These are phyloP conservation scores for Stagonosporopsis tanaceti DNA, from an alignment of 2,329 filamentous ascomycete species.

Conservation along the genomic window DNA sequence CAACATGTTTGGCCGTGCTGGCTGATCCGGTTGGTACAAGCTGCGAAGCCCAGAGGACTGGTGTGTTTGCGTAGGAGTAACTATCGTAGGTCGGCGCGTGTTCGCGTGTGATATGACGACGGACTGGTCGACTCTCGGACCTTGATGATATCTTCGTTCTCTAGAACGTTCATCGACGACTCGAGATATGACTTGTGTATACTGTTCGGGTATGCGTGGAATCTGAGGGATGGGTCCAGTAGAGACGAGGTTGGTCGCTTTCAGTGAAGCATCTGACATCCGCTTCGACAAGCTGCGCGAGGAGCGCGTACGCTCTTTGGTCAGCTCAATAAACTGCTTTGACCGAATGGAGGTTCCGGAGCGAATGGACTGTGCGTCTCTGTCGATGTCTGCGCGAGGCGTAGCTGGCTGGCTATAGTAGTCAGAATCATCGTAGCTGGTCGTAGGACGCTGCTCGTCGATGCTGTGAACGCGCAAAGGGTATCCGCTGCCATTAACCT, in stretches of 20 bases:
- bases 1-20: conserved; percentile 14
- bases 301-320: conserved; percentile 34
- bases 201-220: conserved; percentile 31
- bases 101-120: conserved; percentile 1
- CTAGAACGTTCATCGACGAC: conserved; percentile 17
- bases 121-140: neutral
- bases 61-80: conserved; percentile 23
- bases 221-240: conserved; percentile 27
- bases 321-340: conserved; percentile 41
- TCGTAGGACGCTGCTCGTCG: conserved; percentile 48
- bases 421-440: conserved; percentile 47
- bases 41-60: conserved; percentile 33
- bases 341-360: conserved; percentile 38
- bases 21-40: conserved; percentile 25
- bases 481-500: conserved; percentile 28
- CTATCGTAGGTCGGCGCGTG: conserved; percentile 9
- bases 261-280: conserved; percentile 42
- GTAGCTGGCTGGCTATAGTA: conserved; percentile 49
- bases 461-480: conserved; percentile 43
- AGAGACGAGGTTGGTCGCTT: conserved; percentile 22
- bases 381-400: conserved; percentile 23
- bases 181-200: conserved; percentile 18
- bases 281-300: conserved; percentile 41
- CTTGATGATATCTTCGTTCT: conserved; percentile 11
- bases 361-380: conserved; percentile 4